A percentile compares a stretch with the other conserved stretches of the same genome.
Conservation (phyloP, 2,329 filamentous ascomycete species). For the Lachnellula arida region DNA sequence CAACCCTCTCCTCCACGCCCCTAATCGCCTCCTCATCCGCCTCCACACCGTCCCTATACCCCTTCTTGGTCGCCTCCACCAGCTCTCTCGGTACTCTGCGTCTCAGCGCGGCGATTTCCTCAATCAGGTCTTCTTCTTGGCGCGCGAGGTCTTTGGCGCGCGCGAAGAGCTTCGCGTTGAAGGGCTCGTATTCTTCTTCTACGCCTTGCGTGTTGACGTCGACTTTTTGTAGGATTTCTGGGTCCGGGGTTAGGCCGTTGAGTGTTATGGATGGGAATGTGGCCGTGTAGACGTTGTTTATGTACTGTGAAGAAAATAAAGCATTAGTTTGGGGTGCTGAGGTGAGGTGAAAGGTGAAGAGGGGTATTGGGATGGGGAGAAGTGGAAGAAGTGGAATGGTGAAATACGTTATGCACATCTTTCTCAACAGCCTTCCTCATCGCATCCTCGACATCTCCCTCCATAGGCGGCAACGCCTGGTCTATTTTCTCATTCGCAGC, state of each 20-base stretch:
- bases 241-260: slow-evolving; percentile 48
- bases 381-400: background rate
- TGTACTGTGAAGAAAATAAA: slow-evolving; percentile 45
- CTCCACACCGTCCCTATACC: slow-evolving; percentile 18
- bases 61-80: slow-evolving; percentile 20
- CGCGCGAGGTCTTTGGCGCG: slow-evolving; percentile 56
- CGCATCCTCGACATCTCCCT: slow-evolving; percentile 55
- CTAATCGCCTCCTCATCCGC: slow-evolving; percentile 19
- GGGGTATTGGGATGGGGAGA: background rate
- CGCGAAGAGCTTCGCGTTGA: slow-evolving; percentile 54
- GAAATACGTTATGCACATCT: slow-evolving; percentile 52
- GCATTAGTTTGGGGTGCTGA: too few relatives aligned
- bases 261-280: slow-evolving; percentile 57
- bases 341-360: too few relatives aligned
- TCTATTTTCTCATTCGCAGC: slow-evolving; percentile 64
- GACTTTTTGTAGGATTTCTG: slow-evolving; percentile 30
- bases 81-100: slow-evolving; percentile 19
- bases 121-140: slow-evolving; percentile 59
- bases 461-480: slow-evolving; percentile 62
- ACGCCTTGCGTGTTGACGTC: slow-evolving; percentile 10
- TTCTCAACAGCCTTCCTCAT: slow-evolving; percentile 54
- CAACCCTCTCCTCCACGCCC: slow-evolving; percentile 12
- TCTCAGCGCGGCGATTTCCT: slow-evolving; percentile 50
- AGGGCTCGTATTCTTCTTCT: slow-evolving; percentile 51
- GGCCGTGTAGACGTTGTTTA: slow-evolving; percentile 54